A percentile compares a stretch with the other conserved stretches of the same genome.
Conservation (phyloP, 768 basidiomycete genomes). For the Tylopilus sp. region DNA sequence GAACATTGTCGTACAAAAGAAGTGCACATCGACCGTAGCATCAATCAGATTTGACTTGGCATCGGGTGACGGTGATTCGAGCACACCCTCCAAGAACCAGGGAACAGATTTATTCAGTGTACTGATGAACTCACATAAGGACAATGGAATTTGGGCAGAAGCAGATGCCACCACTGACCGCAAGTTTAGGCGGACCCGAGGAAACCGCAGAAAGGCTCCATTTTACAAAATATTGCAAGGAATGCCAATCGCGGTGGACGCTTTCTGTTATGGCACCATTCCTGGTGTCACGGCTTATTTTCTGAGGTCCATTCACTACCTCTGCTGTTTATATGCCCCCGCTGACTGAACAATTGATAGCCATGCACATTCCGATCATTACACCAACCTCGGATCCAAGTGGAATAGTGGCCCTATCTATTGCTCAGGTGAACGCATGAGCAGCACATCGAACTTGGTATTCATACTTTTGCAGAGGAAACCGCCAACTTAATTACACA, state of each 20-base stretch:
- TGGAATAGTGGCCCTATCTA: slow-evolving; percentile 96
- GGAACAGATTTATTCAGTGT: slow-evolving; percentile 59
- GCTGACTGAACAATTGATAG: slow-evolving; percentile 38
- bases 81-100: not conserved
- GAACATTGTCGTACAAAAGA: not conserved
- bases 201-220: slow-evolving; percentile 71
- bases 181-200: slow-evolving; percentile 44
- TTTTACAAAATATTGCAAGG: slow-evolving; percentile 96
- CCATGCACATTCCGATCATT: slow-evolving; percentile 97
- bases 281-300: slow-evolving; percentile 90
- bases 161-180: slow-evolving; percentile 54
- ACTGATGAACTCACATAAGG: slow-evolving; percentile 86
- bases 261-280: slow-evolving; percentile 91
- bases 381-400: slow-evolving; percentile 82
- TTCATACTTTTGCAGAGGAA: slow-evolving; percentile 40
- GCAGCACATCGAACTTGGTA: not conserved
- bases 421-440: slow-evolving; percentile 57
- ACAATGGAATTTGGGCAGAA: slow-evolving; percentile 83
- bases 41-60: not conserved
- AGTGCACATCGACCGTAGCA: not conserved
- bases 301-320: slow-evolving; percentile 56
- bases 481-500: slow-evolving; percentile 91
- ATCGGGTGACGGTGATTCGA: not conserved
- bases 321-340: not conserved
- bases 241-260: slow-evolving; percentile 98